Evolutionary conservation across 2,329 filamentous ascomycete genomes (phyloP).

Genomic region (Myriangium duriaei): DNA sequence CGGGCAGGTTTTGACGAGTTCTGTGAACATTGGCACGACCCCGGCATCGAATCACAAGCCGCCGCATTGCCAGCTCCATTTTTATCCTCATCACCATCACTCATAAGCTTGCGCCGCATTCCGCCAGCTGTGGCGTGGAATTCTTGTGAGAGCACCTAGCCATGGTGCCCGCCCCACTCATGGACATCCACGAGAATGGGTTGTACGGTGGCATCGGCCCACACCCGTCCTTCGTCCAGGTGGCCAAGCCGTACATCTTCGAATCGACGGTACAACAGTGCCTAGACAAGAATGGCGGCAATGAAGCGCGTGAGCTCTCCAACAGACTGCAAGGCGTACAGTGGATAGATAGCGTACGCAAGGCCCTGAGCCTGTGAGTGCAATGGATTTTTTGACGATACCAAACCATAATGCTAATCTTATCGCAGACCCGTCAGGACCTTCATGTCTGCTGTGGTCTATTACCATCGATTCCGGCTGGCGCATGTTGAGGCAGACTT

Average conservation of each 20-base stretch:
- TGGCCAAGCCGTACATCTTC: conserved; percentile 64
- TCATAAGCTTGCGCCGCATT: too few relatives aligned
- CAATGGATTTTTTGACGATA: background rate
- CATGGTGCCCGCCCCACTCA: conserved; percentile 4
- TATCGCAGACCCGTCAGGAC: conserved; percentile 65
- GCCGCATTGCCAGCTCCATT: too few relatives aligned
- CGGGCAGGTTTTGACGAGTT: too few relatives aligned
- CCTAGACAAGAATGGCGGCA: conserved; percentile 55
- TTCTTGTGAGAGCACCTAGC: too few relatives aligned
- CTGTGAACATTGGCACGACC: too few relatives aligned
- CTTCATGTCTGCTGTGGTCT: conserved; percentile 80
- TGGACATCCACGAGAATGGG: conserved; percentile 9
- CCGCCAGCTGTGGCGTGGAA: too few relatives aligned
- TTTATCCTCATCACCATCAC: too few relatives aligned
- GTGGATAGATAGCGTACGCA: conserved; percentile 76
- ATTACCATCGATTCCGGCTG: conserved; percentile 88
- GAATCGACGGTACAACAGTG: conserved; percentile 68
- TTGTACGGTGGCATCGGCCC: conserved; percentile 29
- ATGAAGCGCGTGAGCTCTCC: conserved; percentile 61
- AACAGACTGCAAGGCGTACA: conserved; percentile 75
- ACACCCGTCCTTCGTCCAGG: conserved; percentile 51
- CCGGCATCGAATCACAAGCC: too few relatives aligned
- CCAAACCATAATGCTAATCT: conserved; percentile 3
- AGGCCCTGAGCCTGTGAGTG: conserved; percentile 63
- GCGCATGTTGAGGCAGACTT: conserved; percentile 78